Evolutionary conservation across 139 green algal genomes (phyloP).

Genomic region (Picochlorum sp.): DNA sequence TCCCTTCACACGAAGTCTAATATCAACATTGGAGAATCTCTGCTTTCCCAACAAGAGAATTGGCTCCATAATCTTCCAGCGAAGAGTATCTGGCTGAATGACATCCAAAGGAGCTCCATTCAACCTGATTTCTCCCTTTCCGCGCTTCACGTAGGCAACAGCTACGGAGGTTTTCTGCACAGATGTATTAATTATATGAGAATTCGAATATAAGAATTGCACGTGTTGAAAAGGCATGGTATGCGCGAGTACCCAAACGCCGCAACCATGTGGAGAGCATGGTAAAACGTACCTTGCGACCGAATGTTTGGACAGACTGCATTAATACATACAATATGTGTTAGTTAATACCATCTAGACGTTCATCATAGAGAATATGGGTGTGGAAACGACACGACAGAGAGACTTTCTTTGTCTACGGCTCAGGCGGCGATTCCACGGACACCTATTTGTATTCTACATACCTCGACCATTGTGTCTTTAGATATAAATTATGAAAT

Average conservation of each 20-base stretch:
- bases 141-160: slow-evolving; percentile 88
- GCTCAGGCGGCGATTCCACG: not conserved
- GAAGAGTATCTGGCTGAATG: slow-evolving; percentile 87
- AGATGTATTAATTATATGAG: not conserved
- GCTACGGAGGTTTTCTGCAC: slow-evolving; percentile 94
- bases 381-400: not conserved
- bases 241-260: not conserved
- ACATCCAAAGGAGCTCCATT: slow-evolving; percentile 94
- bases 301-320: slow-evolving; percentile 95
- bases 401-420: not conserved
- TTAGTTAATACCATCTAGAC: not conserved
- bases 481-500: not conserved
- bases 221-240: too few species aligned
- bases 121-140: slow-evolving; percentile 88
- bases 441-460: not conserved
- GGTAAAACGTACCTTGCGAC: slow-evolving; percentile 66
- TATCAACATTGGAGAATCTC: slow-evolving; percentile 88
- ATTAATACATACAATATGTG: slow-evolving; percentile 2
- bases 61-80: slow-evolving; percentile 94
- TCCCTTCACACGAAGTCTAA: slow-evolving; percentile 92
- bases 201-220: not conserved
- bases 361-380: not conserved
- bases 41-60: slow-evolving; percentile 90
- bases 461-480: slow-evolving; percentile 4
- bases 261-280: not conserved